Evolutionary conservation across 352 stramenopile genomes (phyloP).

Genomic region (Phytophthora brassicae): DNA sequence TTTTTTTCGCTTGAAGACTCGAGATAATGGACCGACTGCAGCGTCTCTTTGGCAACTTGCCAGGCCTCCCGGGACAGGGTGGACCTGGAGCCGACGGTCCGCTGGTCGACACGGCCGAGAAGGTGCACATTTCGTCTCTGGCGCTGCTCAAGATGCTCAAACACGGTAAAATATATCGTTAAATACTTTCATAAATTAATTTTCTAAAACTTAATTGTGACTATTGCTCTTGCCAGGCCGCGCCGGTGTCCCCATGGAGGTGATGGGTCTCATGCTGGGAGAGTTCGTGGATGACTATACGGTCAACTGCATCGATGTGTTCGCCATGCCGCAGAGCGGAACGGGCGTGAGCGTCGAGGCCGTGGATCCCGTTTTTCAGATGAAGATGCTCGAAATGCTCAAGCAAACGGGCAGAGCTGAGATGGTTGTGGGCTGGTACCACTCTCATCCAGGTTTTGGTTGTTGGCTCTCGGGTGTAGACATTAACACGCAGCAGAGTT

Average conservation of each 20-base stretch:
- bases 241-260: slow-evolving; percentile 99
- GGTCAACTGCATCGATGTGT: slow-evolving; percentile 99
- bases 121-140: slow-evolving; percentile 99
- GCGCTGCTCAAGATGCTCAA: slow-evolving; percentile 99
- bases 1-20: slow-evolving; percentile 27
- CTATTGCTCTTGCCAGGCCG: slow-evolving; percentile 53
- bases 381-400: slow-evolving; percentile 99
- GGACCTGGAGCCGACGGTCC: slow-evolving; percentile 87
- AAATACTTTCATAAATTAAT: no score
- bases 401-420: slow-evolving; percentile 96
- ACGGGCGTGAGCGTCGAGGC: slow-evolving; percentile 96
- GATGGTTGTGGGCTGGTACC: slow-evolving; percentile 98
- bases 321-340: slow-evolving; percentile 98
- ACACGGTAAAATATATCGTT: slow-evolving; percentile 78
- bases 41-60: slow-evolving; percentile 85
- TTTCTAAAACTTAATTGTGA: no score
- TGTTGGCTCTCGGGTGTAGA: slow-evolving; percentile 99
- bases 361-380: slow-evolving; percentile 99
- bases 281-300: slow-evolving; percentile 99
- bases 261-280: slow-evolving; percentile 99
- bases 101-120: slow-evolving; percentile 97
- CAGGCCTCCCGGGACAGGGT: slow-evolving; percentile 69
- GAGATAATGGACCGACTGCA: slow-evolving; percentile 89
- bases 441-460: slow-evolving; percentile 99
- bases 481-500: slow-evolving; percentile 99